Conservation (phyloP, 2,329 filamentous ascomycete genomes). For the Aureobasidium mangrovei region DNA sequence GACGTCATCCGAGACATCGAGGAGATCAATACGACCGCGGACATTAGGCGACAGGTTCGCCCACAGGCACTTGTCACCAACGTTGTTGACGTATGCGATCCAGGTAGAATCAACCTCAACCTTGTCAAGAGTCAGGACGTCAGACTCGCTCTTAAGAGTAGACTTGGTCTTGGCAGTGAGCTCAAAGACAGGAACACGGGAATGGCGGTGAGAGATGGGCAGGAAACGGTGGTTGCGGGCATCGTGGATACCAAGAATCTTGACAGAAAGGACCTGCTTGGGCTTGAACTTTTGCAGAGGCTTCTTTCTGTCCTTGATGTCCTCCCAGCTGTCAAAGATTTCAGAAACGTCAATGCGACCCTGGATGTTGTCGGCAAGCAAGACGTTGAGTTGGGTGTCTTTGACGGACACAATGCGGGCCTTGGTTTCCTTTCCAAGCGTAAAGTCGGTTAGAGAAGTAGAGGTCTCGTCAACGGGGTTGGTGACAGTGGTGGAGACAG, state of each 20-base stretch:
- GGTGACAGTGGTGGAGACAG: slow-evolving; percentile 29
- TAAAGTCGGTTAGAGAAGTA: slow-evolving; percentile 60
- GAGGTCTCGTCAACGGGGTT: slow-evolving; percentile 59
- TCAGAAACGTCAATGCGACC: slow-evolving; percentile 92
- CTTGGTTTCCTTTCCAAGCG: slow-evolving; percentile 62
- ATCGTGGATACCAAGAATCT: slow-evolving; percentile 80
- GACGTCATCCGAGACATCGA: slow-evolving; percentile 82
- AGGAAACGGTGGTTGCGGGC: slow-evolving; percentile 84
- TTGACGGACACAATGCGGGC: slow-evolving; percentile 78
- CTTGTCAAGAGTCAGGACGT: slow-evolving; percentile 61
- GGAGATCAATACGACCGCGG: slow-evolving; percentile 69
- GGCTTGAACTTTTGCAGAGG: slow-evolving; percentile 67
- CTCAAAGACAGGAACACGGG: slow-evolving; percentile 73
- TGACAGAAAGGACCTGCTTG: slow-evolving; percentile 63
- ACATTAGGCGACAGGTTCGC: slow-evolving; percentile 83
- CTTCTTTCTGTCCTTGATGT: slow-evolving; percentile 72
- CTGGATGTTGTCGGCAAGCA: slow-evolving; percentile 76
- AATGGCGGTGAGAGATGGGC: slow-evolving; percentile 76
- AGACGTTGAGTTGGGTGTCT: slow-evolving; percentile 85
- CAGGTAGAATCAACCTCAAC: slow-evolving; percentile 63
- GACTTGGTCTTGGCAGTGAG: slow-evolving; percentile 68
- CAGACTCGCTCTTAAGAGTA: slow-evolving; percentile 44
- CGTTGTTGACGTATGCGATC: slow-evolving; percentile 85
- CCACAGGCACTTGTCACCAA: slow-evolving; percentile 73
- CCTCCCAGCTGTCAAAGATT: slow-evolving; percentile 78